phyloP scores from a whole-genome alignment of 441 rosid genomes.

The Syzygium syzygioides region DNA sequence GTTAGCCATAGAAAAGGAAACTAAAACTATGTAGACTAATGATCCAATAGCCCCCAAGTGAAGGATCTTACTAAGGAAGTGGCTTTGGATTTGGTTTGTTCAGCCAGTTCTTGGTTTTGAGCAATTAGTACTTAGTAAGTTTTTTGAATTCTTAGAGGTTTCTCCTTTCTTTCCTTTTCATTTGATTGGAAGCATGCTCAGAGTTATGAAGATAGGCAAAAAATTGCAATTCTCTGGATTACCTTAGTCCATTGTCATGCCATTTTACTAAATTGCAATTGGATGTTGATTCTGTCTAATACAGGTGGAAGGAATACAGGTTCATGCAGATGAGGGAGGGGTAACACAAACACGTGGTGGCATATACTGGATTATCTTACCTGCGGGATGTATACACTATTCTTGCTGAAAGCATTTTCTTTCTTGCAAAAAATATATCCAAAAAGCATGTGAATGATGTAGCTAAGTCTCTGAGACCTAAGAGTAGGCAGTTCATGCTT shows the following conservation, averaged over 20 bases:
- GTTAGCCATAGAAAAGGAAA: neutral
- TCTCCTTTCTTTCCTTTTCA: neutral
- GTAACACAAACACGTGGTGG: slow-evolving; percentile 84
- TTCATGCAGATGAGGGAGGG: slow-evolving; percentile 90
- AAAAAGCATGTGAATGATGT: neutral
- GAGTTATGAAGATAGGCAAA: neutral
- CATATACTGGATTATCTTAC: slow-evolving; percentile 78
- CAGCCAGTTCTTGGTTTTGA: neutral
- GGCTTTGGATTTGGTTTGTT: neutral
- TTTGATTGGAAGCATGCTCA: neutral
- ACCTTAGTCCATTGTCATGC: neutral
- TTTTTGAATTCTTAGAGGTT: neutral
- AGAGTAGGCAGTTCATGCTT: neutral
- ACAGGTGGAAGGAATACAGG: slow-evolving; percentile 89
- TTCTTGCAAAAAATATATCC: neutral
- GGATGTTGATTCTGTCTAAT: neutral
- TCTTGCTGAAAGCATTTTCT: slow-evolving; percentile 1
- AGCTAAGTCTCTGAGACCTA: neutral
- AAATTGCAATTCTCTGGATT: neutral
- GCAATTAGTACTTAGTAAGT: neutral
- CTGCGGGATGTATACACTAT: slow-evolving; percentile 80
- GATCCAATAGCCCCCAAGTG: neutral
- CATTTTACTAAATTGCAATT: neutral
- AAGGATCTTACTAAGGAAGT: neutral
- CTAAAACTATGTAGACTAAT: neutral